These are phyloP conservation scores for Priceomyces carsonii DNA, from an alignment of 805 yeast species.

Conservation along the genomic window DNA sequence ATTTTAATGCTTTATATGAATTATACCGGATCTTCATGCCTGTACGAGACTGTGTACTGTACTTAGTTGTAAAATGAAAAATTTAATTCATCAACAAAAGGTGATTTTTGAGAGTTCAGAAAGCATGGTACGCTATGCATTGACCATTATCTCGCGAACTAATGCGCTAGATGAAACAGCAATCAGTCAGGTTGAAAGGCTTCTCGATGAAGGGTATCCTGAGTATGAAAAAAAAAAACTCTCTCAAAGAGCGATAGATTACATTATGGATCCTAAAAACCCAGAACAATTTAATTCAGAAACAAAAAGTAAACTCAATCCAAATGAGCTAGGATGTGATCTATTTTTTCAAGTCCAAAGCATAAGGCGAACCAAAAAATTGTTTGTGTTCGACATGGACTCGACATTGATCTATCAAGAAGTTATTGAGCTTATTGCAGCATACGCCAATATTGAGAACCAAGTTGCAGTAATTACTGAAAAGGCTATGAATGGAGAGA, in stretches of 20 bases:
- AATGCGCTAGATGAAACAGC: slow-evolving; percentile 6
- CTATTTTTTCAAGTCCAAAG: slow-evolving; percentile 29
- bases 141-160: slow-evolving; percentile 20
- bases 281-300: slow-evolving; percentile 9
- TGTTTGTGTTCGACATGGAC: slow-evolving; percentile 96
- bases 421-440: slow-evolving; percentile 94
- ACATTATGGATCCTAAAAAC: slow-evolving; percentile 11
- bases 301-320: slow-evolving; percentile 7
- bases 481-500: slow-evolving; percentile 95
- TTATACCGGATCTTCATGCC: too few species aligned
- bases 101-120: not conserved
- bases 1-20: too few species aligned
- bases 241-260: slow-evolving; percentile 25
- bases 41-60: too few species aligned
- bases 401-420: slow-evolving; percentile 95
- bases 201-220: slow-evolving; percentile 7
- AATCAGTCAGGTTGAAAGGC: slow-evolving; percentile 5
- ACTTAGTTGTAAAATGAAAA: too few species aligned
- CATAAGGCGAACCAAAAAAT: slow-evolving; percentile 40
- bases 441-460: slow-evolving; percentile 85
- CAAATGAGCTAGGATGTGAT: slow-evolving; percentile 21
- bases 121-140: slow-evolving; percentile 13
- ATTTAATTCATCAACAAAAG: too few species aligned
- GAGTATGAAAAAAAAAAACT: slow-evolving; percentile 10
- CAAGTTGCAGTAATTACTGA: slow-evolving; percentile 88